Evolutionary conservation across 352 stramenopile species (phyloP), one percentile per base, ranked within the genome.

Genomic region (Globisporangium viniferum): DNA sequence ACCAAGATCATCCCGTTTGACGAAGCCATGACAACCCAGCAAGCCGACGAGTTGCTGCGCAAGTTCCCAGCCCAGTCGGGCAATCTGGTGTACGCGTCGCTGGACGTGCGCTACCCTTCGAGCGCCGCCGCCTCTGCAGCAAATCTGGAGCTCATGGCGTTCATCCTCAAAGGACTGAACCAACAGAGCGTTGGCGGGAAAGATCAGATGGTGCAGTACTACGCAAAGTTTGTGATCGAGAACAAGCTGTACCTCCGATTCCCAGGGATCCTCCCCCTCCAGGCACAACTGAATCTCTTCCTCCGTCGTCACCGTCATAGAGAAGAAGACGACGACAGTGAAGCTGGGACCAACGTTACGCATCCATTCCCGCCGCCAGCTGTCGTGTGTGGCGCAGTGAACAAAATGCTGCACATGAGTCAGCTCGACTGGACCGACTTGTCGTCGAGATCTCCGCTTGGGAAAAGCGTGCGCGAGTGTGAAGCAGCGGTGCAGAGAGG

Each of bases 211-310:
- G 60, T 54, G n/a, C 67, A 72, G 35, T 93, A 82, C 62, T 90
- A 78, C 36, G 56, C 63, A 3, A 48, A 59, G 9, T 35, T 20
- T 7, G 29, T 67, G 20, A 15, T 58, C 18, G 53, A 62, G 14
- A 73, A 69, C 24, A 14, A 60, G 14, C 55, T 67, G 3, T 58
- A 51, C 18, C 20, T 77, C 15, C 51, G 54, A 0, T 86, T 91
- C 24, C 83, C 85, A 0, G 78, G 78, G 29, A 69, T 86, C 15
- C 59, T 93, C 12, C 74, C 78, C 33, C 78, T 91, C 33, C 80
- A 91, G 58, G 79, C 89, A 68, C 63, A 88, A 8, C 39, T 82
- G 6, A 87, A 91, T 29, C 64, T 68, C 59, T 82, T 90, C 36
- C 64, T 91, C 0, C 80, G 80, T 20, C 59, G 54, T 1, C 76